Conservation (phyloP, 169 alveolate genomes). For the Fabrea salina region DNA sequence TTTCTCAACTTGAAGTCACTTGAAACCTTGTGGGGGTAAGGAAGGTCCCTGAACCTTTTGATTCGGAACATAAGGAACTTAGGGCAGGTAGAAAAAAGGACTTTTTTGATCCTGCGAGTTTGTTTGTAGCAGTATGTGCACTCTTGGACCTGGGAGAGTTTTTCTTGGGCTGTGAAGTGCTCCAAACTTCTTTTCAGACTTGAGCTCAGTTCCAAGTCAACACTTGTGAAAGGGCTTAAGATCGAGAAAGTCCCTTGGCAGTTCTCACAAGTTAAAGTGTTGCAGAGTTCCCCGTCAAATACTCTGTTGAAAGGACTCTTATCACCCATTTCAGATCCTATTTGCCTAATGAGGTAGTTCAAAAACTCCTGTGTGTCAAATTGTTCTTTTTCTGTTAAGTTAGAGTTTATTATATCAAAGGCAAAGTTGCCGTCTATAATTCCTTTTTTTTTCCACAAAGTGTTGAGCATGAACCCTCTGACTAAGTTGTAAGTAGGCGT, state of each 20-base stretch:
- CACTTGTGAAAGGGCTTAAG: not conserved
- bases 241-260: not conserved
- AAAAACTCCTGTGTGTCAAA: slow-evolving; percentile 17
- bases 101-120: not conserved
- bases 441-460: too few species aligned
- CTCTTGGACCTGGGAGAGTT: not conserved
- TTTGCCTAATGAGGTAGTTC: not conserved
- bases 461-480: too few species aligned
- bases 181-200: not conserved
- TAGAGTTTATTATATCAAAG: too few species aligned
- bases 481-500: too few species aligned
- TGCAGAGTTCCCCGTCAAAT: not conserved
- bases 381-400: not conserved
- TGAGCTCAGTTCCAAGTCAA: slow-evolving; percentile 8
- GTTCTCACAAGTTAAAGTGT: not conserved
- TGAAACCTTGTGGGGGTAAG: not conserved
- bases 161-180: slow-evolving; percentile 1
- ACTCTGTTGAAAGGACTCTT: not conserved
- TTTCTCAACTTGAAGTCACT: not conserved
- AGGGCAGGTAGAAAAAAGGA: slow-evolving; percentile 4
- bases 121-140: not conserved
- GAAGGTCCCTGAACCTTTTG: slow-evolving; percentile 6
- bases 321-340: slow-evolving; percentile 1
- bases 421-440: too few species aligned
- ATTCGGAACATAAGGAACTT: not conserved